Evolutionary conservation across 768 basidiomycete genomes (phyloP), one percentile per base, ranked within the genome.

Genomic region (Strobilomyces echinocephalus): DNA sequence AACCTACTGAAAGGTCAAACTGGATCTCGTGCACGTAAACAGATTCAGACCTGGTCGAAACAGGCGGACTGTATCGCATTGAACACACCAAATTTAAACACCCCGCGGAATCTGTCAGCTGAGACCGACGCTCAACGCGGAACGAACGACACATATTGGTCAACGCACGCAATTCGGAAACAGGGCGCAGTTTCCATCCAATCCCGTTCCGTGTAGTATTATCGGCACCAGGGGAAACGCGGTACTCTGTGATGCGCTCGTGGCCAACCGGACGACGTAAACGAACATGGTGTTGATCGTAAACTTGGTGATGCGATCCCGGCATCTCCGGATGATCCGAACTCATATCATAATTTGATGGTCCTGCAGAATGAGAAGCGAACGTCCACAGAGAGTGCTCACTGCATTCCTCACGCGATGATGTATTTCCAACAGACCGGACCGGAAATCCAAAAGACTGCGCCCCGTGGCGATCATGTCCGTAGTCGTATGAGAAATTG

Each of bases 41-140:
- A 35, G 4, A 36, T 26, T 49, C 63, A 53, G 63, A 92, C 93
- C 58, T 78, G 76, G 45, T 88, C 80, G 58, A 89, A 91, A 65
- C 90, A 93, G 28, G 75, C 76, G 14, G 89, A 91, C 61, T 99
- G 95, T 20, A 97, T 82, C 4, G 87, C 85, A 66, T 98, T 98
- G 76, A 97, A 97, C 4, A 87, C 81, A 0, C 84, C 84, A 59
- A 95, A 97, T 63, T 88, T 88, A 79, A 95, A 97, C 2, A 92
- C 73, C 0, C 78, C 74, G 15, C 89, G 82, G 68, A 87, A 93
- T 15, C 84, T 76, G 63, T 93, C 89, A 47, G 91, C 95, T 95
- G 59, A 9, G 42, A 40, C 42, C 15, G 54, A 36, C 56, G n/a
- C 34, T 55, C 56, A 44, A 54, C 54, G 14, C 33, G 5, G 52